phyloP scores from a whole-genome alignment of 805 yeast species.

The Grigorovia jiainica region DNA sequence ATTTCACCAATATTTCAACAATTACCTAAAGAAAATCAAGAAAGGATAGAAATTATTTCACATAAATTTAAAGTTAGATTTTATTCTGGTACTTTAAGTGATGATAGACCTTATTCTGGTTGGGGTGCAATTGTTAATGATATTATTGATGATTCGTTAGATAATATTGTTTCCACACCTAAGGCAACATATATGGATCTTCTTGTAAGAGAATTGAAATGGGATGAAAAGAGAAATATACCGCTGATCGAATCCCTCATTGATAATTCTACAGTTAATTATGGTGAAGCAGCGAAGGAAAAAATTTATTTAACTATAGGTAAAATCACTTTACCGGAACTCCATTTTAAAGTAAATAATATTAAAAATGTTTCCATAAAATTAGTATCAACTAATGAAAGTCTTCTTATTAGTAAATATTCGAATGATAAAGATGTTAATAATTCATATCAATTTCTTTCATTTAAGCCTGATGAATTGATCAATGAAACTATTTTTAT shows the following conservation, averaged over 20 bases:
- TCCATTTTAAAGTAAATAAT: conserved; percentile 10
- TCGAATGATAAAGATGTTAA: conserved; percentile 43
- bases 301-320: conserved; percentile 51
- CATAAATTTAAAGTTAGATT: conserved; percentile 64
- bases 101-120: conserved; percentile 34
- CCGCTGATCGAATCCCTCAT: not conserved
- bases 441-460: conserved; percentile 58
- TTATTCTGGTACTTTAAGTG: conserved; percentile 45
- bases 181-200: conserved; percentile 64
- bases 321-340: conserved; percentile 25
- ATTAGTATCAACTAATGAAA: conserved; percentile 33
- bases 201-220: conserved; percentile 61
- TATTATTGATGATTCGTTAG: conserved; percentile 62
- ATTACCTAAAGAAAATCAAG: conserved; percentile 52
- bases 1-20: conserved; percentile 68
- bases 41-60: conserved; percentile 51
- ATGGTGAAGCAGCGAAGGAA: conserved; percentile 51
- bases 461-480: conserved; percentile 61
- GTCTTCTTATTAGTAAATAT: conserved; percentile 54
- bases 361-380: conserved; percentile 18
- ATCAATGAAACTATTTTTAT: conserved; percentile 65
- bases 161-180: conserved; percentile 74
- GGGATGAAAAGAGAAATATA: not conserved
- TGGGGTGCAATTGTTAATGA: conserved; percentile 85
- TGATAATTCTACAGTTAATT: conserved; percentile 31